These are phyloP conservation scores for Pyronema domesticum DNA, from an alignment of 495 filamentous ascomycete species.

Conservation along the genomic window DNA sequence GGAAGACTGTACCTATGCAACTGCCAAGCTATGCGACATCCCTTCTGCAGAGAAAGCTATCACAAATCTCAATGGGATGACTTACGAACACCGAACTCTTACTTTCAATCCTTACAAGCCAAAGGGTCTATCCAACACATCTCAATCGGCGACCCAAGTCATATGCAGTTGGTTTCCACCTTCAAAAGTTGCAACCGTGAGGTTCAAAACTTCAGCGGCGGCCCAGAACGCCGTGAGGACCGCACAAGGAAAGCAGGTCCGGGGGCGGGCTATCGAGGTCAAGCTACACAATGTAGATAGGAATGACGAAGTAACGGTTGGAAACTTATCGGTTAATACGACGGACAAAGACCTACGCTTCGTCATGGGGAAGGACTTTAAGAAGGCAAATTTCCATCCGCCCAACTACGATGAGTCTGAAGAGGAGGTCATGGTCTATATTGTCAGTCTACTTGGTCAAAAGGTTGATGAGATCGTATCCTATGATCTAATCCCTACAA, in stretches of 20 bases:
- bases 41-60: constrained; percentile 4
- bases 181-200: constrained; percentile 7
- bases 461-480: constrained; percentile 6
- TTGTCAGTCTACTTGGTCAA: constrained; percentile 11
- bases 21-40: constrained; percentile 4
- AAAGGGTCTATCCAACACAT: constrained; percentile 2
- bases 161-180: constrained; percentile 19
- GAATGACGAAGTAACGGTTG: not conserved
- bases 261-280: constrained; percentile 10
- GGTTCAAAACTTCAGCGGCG: not conserved
- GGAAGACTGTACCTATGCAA: constrained; percentile 7
- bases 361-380: not conserved
- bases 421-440: constrained; percentile 7
- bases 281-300: not conserved
- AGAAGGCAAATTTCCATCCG: constrained; percentile 2
- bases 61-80: constrained; percentile 6
- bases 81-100: constrained; percentile 1
- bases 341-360: constrained; percentile 7
- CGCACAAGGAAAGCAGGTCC: constrained; percentile 4
- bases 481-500: constrained; percentile 12
- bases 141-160: constrained; percentile 13
- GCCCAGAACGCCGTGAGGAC: not conserved
- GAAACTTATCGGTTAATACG: constrained; percentile 6
- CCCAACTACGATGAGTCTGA: constrained; percentile 9
- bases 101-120: constrained; percentile 8